phyloP scores from a whole-genome alignment of 169 alveolate species.

The Eimeria necatrix region DNA sequence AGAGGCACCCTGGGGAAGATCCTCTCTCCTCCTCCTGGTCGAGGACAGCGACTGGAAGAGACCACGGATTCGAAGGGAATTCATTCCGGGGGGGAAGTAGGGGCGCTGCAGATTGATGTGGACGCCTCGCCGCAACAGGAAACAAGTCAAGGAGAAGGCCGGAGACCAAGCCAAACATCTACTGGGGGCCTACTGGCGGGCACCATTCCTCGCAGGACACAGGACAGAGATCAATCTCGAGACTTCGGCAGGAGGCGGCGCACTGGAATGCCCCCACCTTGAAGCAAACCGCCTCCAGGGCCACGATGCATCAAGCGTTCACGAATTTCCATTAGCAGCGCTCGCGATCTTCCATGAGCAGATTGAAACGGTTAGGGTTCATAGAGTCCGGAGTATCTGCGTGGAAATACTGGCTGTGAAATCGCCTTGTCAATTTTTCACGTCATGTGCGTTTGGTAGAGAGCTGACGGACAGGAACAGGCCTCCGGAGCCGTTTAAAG shows the following conservation, averaged over 20 bases:
- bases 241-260: conserved; percentile 67
- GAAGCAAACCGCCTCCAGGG: not conserved
- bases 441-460: too few relatives aligned
- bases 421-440: too few relatives aligned
- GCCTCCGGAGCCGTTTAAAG: too few relatives aligned
- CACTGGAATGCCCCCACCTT: conserved; percentile 27
- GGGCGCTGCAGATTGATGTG: conserved; percentile 12
- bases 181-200: not conserved
- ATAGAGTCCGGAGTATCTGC: too few relatives aligned
- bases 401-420: too few relatives aligned
- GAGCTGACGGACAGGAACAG: too few relatives aligned
- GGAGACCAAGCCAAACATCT: not conserved
- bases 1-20: conserved; percentile 51
- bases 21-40: conserved; percentile 27
- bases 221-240: conserved; percentile 48
- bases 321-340: too few relatives aligned
- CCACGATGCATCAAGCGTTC: too few relatives aligned
- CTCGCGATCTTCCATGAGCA: too few relatives aligned
- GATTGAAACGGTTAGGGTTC: too few relatives aligned
- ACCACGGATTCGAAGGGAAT: not conserved
- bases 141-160: conserved; percentile 29
- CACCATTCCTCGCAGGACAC: conserved; percentile 27
- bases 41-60: not conserved
- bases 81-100: not conserved
- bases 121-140: not conserved